Base-by-base conservation (phyloP, 345 rosid genomes). In the Gossypium mustelinum region DNA sequence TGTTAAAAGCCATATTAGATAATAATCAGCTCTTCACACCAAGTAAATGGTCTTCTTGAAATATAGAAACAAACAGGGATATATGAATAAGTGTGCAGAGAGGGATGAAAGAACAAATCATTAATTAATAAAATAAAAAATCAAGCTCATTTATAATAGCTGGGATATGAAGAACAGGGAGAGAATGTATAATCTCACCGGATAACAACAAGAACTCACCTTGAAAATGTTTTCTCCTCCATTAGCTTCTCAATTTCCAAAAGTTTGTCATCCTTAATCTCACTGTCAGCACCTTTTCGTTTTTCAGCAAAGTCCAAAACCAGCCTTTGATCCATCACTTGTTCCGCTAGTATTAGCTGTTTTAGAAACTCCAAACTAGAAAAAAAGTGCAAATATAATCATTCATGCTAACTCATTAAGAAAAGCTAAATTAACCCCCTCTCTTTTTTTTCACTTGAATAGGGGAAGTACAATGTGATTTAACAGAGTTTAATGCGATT, bases 221-320 rank as follows among this genome's bases (percentile, higher is more conserved):
- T 85, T 44, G 98, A 89, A 81, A 88, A 85, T 24, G 67, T 79
- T 81, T 83, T 86, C 41, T 85, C 89, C 78, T 82, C 82, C 79
- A 94, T 59, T 74, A 92, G 82, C 82, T 80, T 89, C 84, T 90
- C 97, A 78, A 94, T 89, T 77, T 89, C 91, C 73, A 85, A 82
- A 78, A 89, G 66, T 34, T 73, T 80, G 73, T 73, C 70, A 41
- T 61, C 82, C 64, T 76, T 68, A 20, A 65, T 39, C 13, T 56
- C 69, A 68, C 64, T 76, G 66, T 55, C 68, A 60, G 70, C 67
- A 57, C 74, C 81, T 52, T 77, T 77, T 77, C 63, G 65, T 24
- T 76, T 70, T 79, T 82, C 80, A 70, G 79, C 80, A 73, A 70
- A 65, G 7, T 62, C 85, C 68, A 75, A 75, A 75, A 62, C 27